Conservation (phyloP, 148 eudicot genomes). For the Rhododendron ovatum region DNA sequence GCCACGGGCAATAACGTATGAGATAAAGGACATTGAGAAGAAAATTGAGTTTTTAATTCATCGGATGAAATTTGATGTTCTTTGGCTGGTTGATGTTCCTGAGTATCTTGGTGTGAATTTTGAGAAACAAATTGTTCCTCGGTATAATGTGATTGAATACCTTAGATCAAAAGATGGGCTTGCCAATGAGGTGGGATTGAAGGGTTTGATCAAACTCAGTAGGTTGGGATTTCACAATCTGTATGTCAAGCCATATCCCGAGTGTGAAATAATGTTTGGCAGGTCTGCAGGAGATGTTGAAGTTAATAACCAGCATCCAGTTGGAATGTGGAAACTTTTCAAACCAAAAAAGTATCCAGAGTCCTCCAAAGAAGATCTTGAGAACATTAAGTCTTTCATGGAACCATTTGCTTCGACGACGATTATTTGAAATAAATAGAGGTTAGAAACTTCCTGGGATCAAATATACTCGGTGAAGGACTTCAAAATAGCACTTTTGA, state of each 20-base stretch:
- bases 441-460: neutral
- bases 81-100: slow-evolving; percentile 69
- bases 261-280: slow-evolving; percentile 74
- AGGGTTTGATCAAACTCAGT: slow-evolving; percentile 61
- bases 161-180: slow-evolving; percentile 72
- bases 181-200: slow-evolving; percentile 71
- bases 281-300: slow-evolving; percentile 42
- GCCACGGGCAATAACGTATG: slow-evolving; percentile 63
- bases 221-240: slow-evolving; percentile 71
- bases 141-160: slow-evolving; percentile 71
- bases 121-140: slow-evolving; percentile 81
- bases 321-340: slow-evolving; percentile 76
- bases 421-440: neutral
- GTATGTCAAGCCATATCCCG: slow-evolving; percentile 93
- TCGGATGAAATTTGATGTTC: slow-evolving; percentile 51
- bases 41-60: slow-evolving; percentile 67
- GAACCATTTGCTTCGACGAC: slow-evolving; percentile 27
- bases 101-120: slow-evolving; percentile 81
- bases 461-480: neutral
- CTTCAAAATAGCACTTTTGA: neutral
- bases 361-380: slow-evolving; percentile 37
- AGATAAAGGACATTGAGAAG: slow-evolving; percentile 53
- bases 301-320: slow-evolving; percentile 49
- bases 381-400: slow-evolving; percentile 48
- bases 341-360: slow-evolving; percentile 41